Conservation (phyloP, 176 grass and related monocot genomes). For the Oryza officinalis region DNA sequence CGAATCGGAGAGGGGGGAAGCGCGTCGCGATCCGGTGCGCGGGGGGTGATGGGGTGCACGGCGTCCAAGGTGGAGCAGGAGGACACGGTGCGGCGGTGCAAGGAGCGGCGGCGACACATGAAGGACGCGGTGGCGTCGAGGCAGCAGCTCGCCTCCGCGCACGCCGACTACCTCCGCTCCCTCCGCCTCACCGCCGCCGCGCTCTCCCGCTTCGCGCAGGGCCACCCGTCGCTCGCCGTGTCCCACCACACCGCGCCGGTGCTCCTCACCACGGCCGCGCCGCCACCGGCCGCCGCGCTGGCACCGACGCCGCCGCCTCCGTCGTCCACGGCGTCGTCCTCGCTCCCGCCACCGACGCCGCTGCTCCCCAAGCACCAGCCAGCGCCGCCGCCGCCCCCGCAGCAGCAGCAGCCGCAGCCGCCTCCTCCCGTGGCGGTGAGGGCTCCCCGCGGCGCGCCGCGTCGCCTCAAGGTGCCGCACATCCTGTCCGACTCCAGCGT, state of each 20-base stretch:
- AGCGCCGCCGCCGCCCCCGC: neutral
- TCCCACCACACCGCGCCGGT: conserved; percentile 82
- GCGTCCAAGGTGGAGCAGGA: conserved; percentile 94
- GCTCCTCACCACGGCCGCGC: conserved; percentile 56
- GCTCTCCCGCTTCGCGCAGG: conserved; percentile 77
- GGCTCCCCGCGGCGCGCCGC: conserved; percentile 19
- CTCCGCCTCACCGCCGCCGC: conserved; percentile 73
- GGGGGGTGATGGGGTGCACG: conserved; percentile 72
- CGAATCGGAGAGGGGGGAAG: neutral
- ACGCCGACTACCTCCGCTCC: conserved; percentile 91
- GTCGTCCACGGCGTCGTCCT: conserved; percentile 28
- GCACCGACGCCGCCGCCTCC: conserved; percentile 12
- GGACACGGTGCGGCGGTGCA: conserved; percentile 96
- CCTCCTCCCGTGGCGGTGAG: conserved; percentile 37
- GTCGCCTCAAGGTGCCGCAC: conserved; percentile 62
- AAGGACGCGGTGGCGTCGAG: conserved; percentile 79
- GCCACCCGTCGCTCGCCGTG: conserved; percentile 77
- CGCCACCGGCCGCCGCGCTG: neutral
- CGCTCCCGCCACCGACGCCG: conserved; percentile 34
- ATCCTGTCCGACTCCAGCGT: conserved; percentile 60
- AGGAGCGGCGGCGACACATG: conserved; percentile 91
- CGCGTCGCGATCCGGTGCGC: no score
- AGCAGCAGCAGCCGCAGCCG: neutral
- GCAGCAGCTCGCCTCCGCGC: conserved; percentile 84
- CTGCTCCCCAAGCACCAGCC: conserved; percentile 41